These are phyloP conservation scores for Aspergillus bridgeri DNA, from an alignment of 495 filamentous ascomycete species.

Conservation along the genomic window DNA sequence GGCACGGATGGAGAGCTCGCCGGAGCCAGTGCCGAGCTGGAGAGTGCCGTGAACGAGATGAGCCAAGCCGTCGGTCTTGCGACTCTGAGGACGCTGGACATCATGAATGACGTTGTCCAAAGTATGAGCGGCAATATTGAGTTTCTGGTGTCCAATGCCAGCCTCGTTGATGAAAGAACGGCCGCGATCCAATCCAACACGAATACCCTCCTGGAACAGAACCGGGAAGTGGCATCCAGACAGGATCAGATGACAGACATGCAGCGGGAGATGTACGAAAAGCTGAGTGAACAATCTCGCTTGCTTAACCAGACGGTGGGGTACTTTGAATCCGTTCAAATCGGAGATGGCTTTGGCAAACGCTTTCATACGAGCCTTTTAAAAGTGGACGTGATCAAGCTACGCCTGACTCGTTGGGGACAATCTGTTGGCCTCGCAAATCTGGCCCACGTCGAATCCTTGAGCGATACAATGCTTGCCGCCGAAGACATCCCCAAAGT, in stretches of 20 bases:
- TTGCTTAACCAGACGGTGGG: not conserved
- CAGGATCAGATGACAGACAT: constrained; percentile 3
- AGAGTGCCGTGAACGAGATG: constrained; percentile 1
- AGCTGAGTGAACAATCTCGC: constrained; percentile 2
- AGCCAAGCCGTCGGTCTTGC: constrained; percentile 5
- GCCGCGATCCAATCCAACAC: constrained; percentile 1
- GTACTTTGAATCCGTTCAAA: constrained; percentile 4
- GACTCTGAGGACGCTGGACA: not conserved
- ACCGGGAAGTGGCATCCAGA: not conserved
- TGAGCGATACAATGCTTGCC: not conserved
- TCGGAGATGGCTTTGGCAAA: not conserved
- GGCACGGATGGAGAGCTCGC: constrained; percentile 1
- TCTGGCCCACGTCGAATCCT: not conserved
- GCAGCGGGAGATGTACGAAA: constrained; percentile 2
- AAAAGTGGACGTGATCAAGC: constrained; percentile 1
- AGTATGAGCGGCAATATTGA: constrained; percentile 3
- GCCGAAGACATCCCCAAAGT: not conserved
- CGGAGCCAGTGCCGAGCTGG: constrained; percentile 2
- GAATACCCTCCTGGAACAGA: constrained; percentile 2
- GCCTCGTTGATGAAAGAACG: constrained; percentile 1
- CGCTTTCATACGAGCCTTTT: constrained; percentile 1
- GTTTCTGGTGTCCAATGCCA: not conserved
- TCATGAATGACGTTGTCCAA: constrained; percentile 1
- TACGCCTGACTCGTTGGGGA: constrained; percentile 3
- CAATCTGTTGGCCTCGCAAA: constrained; percentile 4